Conservation (phyloP, 768 basidiomycete species). For the Pisolithus albus region DNA sequence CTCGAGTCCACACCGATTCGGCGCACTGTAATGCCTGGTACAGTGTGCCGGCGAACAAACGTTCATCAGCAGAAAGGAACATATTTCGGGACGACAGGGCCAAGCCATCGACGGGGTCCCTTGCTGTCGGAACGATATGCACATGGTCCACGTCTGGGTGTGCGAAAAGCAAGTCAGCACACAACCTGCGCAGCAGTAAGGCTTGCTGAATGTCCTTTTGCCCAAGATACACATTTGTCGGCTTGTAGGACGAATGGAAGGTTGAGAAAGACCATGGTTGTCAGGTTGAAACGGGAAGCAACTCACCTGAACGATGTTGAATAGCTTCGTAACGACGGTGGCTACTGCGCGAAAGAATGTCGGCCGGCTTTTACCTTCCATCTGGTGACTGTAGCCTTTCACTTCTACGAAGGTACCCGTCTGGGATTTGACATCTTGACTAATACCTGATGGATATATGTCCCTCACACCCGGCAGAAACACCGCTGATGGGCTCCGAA, state of each 20-base stretch:
- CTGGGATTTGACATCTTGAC: constrained; percentile 66
- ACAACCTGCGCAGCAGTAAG: constrained; percentile 71
- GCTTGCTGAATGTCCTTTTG: constrained; percentile 99
- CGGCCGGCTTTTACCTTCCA: constrained; percentile 86
- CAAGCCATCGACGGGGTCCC: constrained; percentile 56
- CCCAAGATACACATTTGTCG: constrained; percentile 89
- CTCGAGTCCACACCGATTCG: constrained; percentile 46
- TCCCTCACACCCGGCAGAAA: constrained; percentile 75
- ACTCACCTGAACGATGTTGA: constrained; percentile 82
- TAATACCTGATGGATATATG: constrained; percentile 92
- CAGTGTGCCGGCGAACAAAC: constrained; percentile 56
- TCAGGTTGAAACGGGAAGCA: neutral
- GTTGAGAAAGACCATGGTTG: neutral
- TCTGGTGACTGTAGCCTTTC: constrained; percentile 82
- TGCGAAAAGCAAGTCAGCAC: constrained; percentile 72
- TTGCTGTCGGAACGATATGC: constrained; percentile 83
- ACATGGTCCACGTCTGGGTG: constrained; percentile 67
- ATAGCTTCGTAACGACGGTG: constrained; percentile 90
- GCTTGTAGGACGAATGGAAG: constrained; percentile 38
- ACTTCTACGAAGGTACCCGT: constrained; percentile 90
- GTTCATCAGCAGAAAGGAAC: constrained; percentile 64
- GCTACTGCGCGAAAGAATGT: constrained; percentile 94
- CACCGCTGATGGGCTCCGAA: constrained; percentile 54
- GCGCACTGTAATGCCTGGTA: constrained; percentile 61
- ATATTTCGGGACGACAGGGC: constrained; percentile 90